These are phyloP conservation scores for Fraxinus paxiana DNA, from an alignment of 305 asterid species.

Conservation along the genomic window DNA sequence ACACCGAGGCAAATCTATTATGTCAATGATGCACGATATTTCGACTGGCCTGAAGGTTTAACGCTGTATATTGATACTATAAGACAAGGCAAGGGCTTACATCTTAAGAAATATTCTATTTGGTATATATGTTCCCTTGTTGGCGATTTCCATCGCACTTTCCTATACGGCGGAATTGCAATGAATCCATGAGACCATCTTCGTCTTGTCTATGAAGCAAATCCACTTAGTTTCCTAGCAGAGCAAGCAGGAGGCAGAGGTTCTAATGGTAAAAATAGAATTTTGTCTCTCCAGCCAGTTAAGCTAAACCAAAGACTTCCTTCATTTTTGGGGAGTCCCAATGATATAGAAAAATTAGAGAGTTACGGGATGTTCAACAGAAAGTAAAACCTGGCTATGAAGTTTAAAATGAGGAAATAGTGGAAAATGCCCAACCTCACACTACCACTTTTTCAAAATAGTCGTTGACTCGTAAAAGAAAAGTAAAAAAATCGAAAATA, in stretches of 20 bases:
- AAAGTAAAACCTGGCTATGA: conserved; percentile 78
- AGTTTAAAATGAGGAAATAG: conserved; percentile 39
- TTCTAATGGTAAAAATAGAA: conserved; percentile 65
- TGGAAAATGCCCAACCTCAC: too few relatives aligned
- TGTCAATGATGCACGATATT: conserved; percentile 84
- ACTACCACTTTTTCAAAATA: too few relatives aligned
- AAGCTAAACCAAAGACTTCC: conserved; percentile 82
- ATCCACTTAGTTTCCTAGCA: conserved; percentile 73
- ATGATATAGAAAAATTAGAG: conserved; percentile 72
- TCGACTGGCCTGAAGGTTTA: conserved; percentile 93
- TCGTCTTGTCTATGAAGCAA: conserved; percentile 90
- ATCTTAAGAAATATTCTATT: conserved; percentile 84
- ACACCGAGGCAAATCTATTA: conserved; percentile 82
- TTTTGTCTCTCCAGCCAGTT: conserved; percentile 76
- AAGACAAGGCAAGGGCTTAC: conserved; percentile 77
- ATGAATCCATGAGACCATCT: conserved; percentile 95
- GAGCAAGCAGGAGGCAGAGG: conserved; percentile 92
- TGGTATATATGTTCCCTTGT: conserved; percentile 93
- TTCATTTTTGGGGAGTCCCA: conserved; percentile 73
- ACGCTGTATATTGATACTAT: conserved; percentile 66
- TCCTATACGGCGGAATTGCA: conserved; percentile 74
- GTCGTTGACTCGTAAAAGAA: too few relatives aligned
- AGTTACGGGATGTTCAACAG: conserved; percentile 74
- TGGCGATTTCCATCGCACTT: conserved; percentile 89
- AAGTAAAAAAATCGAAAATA: too few relatives aligned